Conservation (phyloP, 345 rosid species). For the Salix koriyanagi region DNA sequence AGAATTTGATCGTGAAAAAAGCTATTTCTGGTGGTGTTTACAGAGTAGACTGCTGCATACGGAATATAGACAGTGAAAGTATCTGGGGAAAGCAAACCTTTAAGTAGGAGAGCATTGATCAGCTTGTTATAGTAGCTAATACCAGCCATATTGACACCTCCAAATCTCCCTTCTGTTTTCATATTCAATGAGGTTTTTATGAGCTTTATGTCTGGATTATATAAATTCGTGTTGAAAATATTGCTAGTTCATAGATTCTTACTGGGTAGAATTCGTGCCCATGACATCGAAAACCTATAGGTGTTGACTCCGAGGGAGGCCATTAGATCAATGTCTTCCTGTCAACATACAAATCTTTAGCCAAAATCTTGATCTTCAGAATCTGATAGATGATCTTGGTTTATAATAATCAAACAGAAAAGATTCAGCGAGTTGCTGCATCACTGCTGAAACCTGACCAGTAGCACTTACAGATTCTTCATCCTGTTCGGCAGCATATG, state of each 20-base stretch:
- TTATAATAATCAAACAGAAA: too few relatives aligned
- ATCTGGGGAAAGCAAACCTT: constrained; percentile 1
- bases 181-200: background rate
- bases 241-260: background rate
- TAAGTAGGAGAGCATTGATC: constrained; percentile 14
- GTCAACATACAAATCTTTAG: background rate
- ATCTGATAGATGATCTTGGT: too few relatives aligned
- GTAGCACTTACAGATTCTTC: too few relatives aligned
- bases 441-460: too few relatives aligned
- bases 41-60: too few relatives aligned
- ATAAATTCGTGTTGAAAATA: too few relatives aligned
- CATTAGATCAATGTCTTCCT: constrained; percentile 22
- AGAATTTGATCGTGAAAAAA: too few relatives aligned
- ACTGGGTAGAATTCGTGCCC: constrained; percentile 21
- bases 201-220: background rate
- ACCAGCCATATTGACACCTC: constrained; percentile 18
- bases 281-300: constrained; percentile 18
- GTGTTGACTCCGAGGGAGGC: constrained; percentile 15
- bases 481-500: too few relatives aligned
- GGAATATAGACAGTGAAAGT: background rate
- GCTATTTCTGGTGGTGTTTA: background rate
- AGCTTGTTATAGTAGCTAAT: constrained; percentile 16
- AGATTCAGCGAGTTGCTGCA: too few relatives aligned
- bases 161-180: constrained; percentile 17
- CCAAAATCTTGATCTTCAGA: too few relatives aligned